Conservation (phyloP, 768 basidiomycete species). For the Podaxis sp. region DNA sequence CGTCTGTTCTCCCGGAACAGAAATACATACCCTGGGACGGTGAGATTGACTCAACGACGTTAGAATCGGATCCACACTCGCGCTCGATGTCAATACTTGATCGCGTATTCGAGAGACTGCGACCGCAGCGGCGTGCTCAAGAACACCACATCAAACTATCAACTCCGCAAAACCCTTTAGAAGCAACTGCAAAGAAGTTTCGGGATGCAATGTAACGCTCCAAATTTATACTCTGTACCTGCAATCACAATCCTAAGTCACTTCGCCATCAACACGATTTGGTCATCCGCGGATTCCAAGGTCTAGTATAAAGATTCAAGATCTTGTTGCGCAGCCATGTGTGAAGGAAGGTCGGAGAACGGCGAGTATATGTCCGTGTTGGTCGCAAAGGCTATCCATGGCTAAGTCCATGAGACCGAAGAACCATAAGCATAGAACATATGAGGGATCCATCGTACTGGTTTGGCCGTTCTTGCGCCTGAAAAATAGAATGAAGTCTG, state of each 20-base stretch:
- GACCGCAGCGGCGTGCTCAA: no score
- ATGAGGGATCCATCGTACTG: conserved; percentile 32
- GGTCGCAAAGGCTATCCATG: background rate
- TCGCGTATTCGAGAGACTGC: no score
- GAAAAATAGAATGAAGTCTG: conserved; percentile 24
- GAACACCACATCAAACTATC: conserved; percentile 2
- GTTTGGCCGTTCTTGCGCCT: conserved; percentile 19
- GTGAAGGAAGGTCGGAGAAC: conserved; percentile 33
- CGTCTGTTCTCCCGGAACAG: no score
- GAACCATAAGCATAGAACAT: conserved; percentile 24
- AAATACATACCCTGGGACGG: no score
- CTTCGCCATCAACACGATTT: conserved; percentile 27
- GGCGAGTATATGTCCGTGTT: background rate
- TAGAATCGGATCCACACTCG: no score
- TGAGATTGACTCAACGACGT: no score
- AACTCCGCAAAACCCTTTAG: conserved; percentile 31
- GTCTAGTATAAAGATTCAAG: conserved; percentile 31
- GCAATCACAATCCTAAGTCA: conserved; percentile 36
- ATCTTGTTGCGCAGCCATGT: conserved; percentile 24
- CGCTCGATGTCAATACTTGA: no score
- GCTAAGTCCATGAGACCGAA: background rate
- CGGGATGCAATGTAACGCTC: conserved; percentile 27
- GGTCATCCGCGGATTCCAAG: conserved; percentile 29
- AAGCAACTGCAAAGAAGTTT: conserved; percentile 28
- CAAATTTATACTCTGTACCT: conserved; percentile 29